Percentiles rank a stretch among this genome's conserved stretches.
phyloP scores from a whole-genome alignment of 2,329 filamentous ascomycete genomes.

The Neofusicoccum ribis region DNA sequence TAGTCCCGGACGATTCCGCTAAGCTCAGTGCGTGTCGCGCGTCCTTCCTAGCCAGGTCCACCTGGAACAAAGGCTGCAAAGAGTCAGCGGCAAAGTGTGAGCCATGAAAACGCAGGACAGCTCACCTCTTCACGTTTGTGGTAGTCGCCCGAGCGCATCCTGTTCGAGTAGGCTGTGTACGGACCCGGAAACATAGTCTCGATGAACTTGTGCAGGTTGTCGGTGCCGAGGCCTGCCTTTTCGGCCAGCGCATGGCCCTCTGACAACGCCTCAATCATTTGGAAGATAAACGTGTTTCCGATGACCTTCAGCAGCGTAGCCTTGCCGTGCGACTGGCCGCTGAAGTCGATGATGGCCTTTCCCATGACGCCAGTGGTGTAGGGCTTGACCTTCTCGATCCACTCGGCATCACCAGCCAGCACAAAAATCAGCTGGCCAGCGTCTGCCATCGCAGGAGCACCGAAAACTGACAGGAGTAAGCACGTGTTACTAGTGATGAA shows the following conservation, averaged over 20 bases:
- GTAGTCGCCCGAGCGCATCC: slow-evolving; percentile 77
- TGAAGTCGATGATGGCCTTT: slow-evolving; percentile 68
- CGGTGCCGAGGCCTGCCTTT: slow-evolving; percentile 72
- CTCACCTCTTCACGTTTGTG: slow-evolving; percentile 63
- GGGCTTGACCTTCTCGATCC: slow-evolving; percentile 65
- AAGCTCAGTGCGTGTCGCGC: slow-evolving; percentile 70
- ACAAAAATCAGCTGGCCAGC: slow-evolving; percentile 71
- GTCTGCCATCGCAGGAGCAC: slow-evolving; percentile 69
- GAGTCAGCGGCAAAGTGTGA: not conserved
- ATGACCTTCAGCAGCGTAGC: slow-evolving; percentile 76
- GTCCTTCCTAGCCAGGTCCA: slow-evolving; percentile 83
- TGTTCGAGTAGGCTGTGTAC: slow-evolving; percentile 70
- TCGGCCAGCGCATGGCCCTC: slow-evolving; percentile 80
- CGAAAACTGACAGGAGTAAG: slow-evolving; percentile 56
- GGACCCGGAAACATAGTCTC: slow-evolving; percentile 73
- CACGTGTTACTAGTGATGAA: slow-evolving; percentile 29
- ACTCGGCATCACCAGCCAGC: slow-evolving; percentile 63
- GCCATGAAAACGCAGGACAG: not conserved
- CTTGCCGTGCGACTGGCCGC: slow-evolving; percentile 65
- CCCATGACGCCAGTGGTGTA: slow-evolving; percentile 74
- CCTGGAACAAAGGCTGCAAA: slow-evolving; percentile 70
- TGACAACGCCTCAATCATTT: slow-evolving; percentile 76
- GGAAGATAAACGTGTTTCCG: slow-evolving; percentile 83
- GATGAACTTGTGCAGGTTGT: slow-evolving; percentile 70
- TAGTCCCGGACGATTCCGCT: slow-evolving; percentile 62